Base-by-base conservation (phyloP, 805 yeast genomes). In the Ogataea ganodermae region DNA sequence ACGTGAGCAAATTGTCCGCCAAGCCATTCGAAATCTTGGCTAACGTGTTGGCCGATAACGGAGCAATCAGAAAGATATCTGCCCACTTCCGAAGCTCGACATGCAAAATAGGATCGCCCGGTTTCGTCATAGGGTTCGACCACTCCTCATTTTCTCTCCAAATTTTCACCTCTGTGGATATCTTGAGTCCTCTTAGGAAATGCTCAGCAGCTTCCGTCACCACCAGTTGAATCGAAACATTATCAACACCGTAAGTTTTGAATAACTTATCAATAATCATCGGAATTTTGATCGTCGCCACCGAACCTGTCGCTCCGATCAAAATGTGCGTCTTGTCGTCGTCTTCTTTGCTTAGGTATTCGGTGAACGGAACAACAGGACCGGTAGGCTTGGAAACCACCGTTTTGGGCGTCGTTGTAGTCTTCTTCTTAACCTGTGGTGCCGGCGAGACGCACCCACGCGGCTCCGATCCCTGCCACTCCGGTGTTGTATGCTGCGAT, bases 141-240 rank as follows among this genome's bases (percentile, higher is more conserved):
- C 99, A 92, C 68, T 92, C 98, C 64, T 94, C 99, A 49, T 79
- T 78, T 62, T 94, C 97, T 61, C 91, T 78, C 98, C 98, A 92
- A 14, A 91, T 80, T 51, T 83, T 84, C 20, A 90, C 89, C 57
- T 84, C 84, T 14, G 84, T 75, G 18, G 87, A 66, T 61, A 80
- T 67, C 58, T 81, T 67, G 67, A 70, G 31, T 71, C 77, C 84
- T 54, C 68, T 67, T 43, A 85, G 66, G 50, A 95, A 92, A 62
- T 87, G 91, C 51, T 85, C 89, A 0, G 97, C 96, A 1, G 95
- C 80, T 50, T 81, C 78, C 4, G 97, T 90, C 20, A 87, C 86
- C 20, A 91, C 89, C 43, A 91, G 71, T 66, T 91, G 97, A 51
- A 91, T 87, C 3, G 90, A 82, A 3, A 90, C 84, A 49, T 81